Evolutionary conservation across 225 moss, liverwort and hornwort species (phyloP).

Genomic region (Asterella californica): DNA sequence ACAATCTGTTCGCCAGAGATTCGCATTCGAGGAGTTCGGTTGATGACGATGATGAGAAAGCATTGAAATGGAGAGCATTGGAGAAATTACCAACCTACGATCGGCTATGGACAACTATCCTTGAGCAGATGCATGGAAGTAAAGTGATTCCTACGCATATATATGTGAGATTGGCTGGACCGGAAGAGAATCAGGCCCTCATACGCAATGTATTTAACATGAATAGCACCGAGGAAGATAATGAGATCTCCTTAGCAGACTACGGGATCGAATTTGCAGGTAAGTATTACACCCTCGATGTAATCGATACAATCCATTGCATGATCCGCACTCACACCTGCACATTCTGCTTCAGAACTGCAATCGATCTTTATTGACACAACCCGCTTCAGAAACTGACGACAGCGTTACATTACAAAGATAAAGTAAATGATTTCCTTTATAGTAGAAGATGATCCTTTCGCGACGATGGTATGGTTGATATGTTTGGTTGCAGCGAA

Average conservation of each 20-base stretch:
- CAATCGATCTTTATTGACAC: too few relatives aligned
- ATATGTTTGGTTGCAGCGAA: too few relatives aligned
- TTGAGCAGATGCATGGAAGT: slow-evolving; percentile 51
- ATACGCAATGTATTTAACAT: slow-evolving; percentile 53
- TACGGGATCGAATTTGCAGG: slow-evolving; percentile 68
- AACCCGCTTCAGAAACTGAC: too few relatives aligned
- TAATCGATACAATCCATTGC: too few relatives aligned
- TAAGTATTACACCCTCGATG: slow-evolving; percentile 4
- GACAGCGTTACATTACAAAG: too few relatives aligned
- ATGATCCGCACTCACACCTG: too few relatives aligned
- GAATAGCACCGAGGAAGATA: slow-evolving; percentile 57
- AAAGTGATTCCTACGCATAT: slow-evolving; percentile 54
- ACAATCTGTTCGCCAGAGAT: slow-evolving; percentile 17
- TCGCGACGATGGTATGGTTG: too few relatives aligned
- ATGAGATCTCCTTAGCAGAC: slow-evolving; percentile 54
- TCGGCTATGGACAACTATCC: slow-evolving; percentile 59
- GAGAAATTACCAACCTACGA: slow-evolving; percentile 73
- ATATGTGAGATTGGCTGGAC: slow-evolving; percentile 55
- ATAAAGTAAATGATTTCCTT: too few relatives aligned
- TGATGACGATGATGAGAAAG: slow-evolving; percentile 52
- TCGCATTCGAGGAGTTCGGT: slow-evolving; percentile 13
- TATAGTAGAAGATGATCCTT: too few relatives aligned
- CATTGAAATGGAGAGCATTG: slow-evolving; percentile 72
- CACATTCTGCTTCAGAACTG: too few relatives aligned
- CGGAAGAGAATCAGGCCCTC: slow-evolving; percentile 50